Percentiles rank a stretch among this genome's conserved stretches.
These are phyloP conservation scores for Geranium rotundifolium DNA, from an alignment of 345 rosid species.

Conservation along the genomic window DNA sequence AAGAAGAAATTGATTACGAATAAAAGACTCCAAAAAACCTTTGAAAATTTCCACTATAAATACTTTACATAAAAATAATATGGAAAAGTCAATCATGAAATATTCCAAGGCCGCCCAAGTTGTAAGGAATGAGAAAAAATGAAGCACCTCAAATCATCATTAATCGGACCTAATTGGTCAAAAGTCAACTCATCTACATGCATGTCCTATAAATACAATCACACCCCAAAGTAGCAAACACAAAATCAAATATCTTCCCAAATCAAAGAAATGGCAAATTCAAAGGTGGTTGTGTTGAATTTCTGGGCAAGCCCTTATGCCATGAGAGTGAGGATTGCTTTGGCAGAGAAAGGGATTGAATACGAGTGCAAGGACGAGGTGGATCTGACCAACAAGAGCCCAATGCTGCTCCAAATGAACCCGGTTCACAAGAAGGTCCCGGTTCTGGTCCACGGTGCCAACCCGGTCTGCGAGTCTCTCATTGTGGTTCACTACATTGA, in stretches of 20 bases:
- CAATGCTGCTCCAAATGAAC: slow-evolving; percentile 16
- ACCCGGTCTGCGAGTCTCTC: slow-evolving; percentile 18
- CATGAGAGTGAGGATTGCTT: slow-evolving; percentile 21
- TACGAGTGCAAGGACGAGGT: slow-evolving; percentile 17
- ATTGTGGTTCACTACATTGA: slow-evolving; percentile 15
- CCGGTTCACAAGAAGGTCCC: slow-evolving; percentile 23
- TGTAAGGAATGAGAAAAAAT: too few relatives aligned
- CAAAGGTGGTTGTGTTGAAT: slow-evolving; percentile 14
- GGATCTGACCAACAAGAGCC: slow-evolving; percentile 12
- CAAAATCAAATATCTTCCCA: background rate
- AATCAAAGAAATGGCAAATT: slow-evolving; percentile 1
- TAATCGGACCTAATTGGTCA: too few relatives aligned
- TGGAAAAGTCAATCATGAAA: too few relatives aligned
- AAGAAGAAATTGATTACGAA: too few relatives aligned
- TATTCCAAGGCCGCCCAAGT: too few relatives aligned
- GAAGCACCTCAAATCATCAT: too few relatives aligned
- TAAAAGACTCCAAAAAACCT: too few relatives aligned
- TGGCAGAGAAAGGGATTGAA: slow-evolving; percentile 16
- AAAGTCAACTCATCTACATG: too few relatives aligned
- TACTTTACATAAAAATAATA: too few relatives aligned
- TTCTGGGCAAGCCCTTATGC: slow-evolving; percentile 21
- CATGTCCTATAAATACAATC: background rate
- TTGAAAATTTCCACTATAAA: too few relatives aligned
- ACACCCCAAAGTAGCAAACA: background rate
- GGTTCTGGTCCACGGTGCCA: slow-evolving; percentile 16